phyloP scores from a whole-genome alignment of 1,284 basidiomycete genomes.

The Trichosporon inkin region DNA sequence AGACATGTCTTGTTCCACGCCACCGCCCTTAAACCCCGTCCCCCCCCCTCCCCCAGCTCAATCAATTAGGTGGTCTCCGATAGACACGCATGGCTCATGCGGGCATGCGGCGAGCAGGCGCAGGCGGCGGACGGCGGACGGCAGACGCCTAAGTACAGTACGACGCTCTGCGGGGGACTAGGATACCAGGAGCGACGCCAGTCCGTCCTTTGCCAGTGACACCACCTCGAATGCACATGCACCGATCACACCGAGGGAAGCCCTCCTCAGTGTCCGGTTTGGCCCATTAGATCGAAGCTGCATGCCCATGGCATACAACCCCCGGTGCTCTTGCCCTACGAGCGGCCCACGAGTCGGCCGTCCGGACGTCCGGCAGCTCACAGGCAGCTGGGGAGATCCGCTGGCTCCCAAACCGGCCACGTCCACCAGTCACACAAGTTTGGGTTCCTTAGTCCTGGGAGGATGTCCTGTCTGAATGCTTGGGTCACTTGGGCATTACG shows the following conservation, averaged over 20 bases:
- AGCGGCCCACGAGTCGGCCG: too few species aligned
- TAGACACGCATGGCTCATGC: not conserved
- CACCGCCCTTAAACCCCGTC: not conserved
- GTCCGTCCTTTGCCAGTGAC: not conserved
- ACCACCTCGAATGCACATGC: not conserved
- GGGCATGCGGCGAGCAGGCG: not conserved
- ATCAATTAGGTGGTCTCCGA: not conserved
- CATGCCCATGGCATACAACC: too few species aligned
- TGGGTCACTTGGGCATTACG: not conserved
- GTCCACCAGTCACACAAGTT: not conserved
- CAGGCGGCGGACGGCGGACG: not conserved
- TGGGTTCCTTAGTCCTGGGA: not conserved
- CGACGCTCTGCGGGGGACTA: not conserved
- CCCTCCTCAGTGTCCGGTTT: not conserved
- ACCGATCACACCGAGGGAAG: not conserved
- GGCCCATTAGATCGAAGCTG: too few species aligned
- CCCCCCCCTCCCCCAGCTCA: not conserved
- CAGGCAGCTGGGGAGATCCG: too few species aligned
- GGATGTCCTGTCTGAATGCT: not conserved
- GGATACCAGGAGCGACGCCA: not conserved
- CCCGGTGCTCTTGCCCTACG: too few species aligned
- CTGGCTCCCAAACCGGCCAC: not conserved
- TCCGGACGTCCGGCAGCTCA: too few species aligned
- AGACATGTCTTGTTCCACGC: slow-evolving; percentile 7
- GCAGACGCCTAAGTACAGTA: too few species aligned